These are phyloP conservation scores for Phytomonas serpens DNA, from an alignment of 208 protist species.

Conservation along the genomic window DNA sequence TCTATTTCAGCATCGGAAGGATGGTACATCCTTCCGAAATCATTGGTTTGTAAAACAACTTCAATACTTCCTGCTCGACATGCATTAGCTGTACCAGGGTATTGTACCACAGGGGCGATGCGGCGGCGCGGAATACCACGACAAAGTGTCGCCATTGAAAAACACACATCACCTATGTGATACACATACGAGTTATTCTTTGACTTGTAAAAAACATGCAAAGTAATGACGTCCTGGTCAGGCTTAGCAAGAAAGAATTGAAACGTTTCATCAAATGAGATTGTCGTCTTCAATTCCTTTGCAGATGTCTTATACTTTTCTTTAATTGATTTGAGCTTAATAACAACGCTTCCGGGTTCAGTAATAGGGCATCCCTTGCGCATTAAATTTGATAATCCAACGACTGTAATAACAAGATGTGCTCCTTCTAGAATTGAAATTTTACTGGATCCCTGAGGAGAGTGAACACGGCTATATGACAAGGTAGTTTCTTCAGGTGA, in stretches of 20 bases:
- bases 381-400: slow-evolving; percentile 53
- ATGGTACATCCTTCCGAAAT: slow-evolving; percentile 60
- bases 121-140: slow-evolving; percentile 64
- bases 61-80: slow-evolving; percentile 51
- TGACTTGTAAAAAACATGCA: slow-evolving; percentile 82
- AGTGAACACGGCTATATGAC: slow-evolving; percentile 14
- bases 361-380: slow-evolving; percentile 58
- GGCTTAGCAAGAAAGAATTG: slow-evolving; percentile 83
- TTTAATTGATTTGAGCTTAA: slow-evolving; percentile 87
- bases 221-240: slow-evolving; percentile 83
- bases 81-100: slow-evolving; percentile 65
- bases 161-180: slow-evolving; percentile 79
- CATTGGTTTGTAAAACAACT: slow-evolving; percentile 72
- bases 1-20: slow-evolving; percentile 51
- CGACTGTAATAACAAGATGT: slow-evolving; percentile 72
- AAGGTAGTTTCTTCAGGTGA: slow-evolving; percentile 18
- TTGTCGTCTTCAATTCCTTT: slow-evolving; percentile 54
- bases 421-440: slow-evolving; percentile 66
- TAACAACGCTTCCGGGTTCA: slow-evolving; percentile 65
- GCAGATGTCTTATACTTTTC: slow-evolving; percentile 88
- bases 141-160: slow-evolving; percentile 77
- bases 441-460: slow-evolving; percentile 39
- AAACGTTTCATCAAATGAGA: slow-evolving; percentile 80
- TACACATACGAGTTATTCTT: slow-evolving; percentile 54
- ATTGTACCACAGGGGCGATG: slow-evolving; percentile 71